A percentile compares a stretch with the other conserved stretches of the same genome.
Evolutionary conservation across 768 basidiomycete genomes (phyloP).

Genomic region (Candolleomyces eurysporus): DNA sequence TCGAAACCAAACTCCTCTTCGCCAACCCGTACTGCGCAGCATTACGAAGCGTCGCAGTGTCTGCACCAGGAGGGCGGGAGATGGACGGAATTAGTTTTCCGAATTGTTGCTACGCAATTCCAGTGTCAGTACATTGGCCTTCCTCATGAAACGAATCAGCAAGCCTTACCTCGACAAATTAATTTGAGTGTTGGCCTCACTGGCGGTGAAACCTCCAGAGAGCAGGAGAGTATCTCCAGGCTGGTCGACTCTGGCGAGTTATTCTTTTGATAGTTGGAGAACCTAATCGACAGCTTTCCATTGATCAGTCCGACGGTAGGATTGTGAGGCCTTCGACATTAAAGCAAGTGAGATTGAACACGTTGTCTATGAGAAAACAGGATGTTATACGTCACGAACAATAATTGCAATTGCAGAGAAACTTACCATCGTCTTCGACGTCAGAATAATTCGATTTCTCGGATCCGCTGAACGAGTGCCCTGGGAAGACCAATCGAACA

Average conservation of each 20-base stretch:
- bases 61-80: too few species aligned
- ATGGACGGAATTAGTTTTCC: conserved; percentile 18
- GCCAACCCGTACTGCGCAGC: too few species aligned
- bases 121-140: too few species aligned
- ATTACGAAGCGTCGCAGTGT: not conserved
- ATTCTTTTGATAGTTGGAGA: too few species aligned
- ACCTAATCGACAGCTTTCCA: conserved; percentile 70
- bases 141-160: too few species aligned
- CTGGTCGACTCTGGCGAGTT: too few species aligned
- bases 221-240: too few species aligned
- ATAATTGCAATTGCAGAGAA: not conserved
- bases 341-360: conserved; percentile 90
- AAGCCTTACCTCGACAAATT: too few species aligned
- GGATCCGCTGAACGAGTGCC: conserved; percentile 86
- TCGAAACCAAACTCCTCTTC: too few species aligned
- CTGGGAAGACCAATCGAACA: conserved; percentile 22
- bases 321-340: conserved; percentile 83
- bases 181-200: too few species aligned
- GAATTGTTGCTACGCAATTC: too few species aligned
- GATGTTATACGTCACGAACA: not conserved
- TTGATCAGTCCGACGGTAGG: conserved; percentile 76
- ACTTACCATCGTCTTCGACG: conserved; percentile 64
- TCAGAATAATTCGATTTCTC: conserved; percentile 80
- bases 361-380: conserved; percentile 48
- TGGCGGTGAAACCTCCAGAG: too few species aligned